Evolutionary conservation across 148 eudicot genomes (phyloP), one percentile per base, ranked within the genome.

Genomic region (Polygonum maritimum): DNA sequence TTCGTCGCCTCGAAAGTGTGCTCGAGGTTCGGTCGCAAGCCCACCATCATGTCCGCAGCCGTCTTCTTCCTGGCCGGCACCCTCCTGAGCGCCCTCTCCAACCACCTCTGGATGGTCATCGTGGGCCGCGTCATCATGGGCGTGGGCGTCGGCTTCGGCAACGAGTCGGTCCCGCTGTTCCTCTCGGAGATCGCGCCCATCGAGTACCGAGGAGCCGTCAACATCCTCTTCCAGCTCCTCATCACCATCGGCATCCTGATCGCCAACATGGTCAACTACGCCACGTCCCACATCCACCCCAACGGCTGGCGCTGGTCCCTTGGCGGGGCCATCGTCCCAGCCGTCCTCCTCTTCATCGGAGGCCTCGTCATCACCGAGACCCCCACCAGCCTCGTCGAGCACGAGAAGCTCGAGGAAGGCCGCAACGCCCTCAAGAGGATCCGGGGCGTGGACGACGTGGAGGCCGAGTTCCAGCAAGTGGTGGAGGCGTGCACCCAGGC

Each of bases 381-480:
- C 2, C 93, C 93, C 0, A n/a, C 86, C 0, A 83, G 87, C 45
- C 80, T 89, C 0, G 57, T 86, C 7, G 84, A 82, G 36, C 81
- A 83, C 2, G 88, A 84, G 14, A 84, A 36, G 44, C 31, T 78
- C 26, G 89, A 90, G 2, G 95, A 88, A 52, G 95, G 82, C 5
- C 82, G 88, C 22, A 69, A 14, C 45, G 85, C 86, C 2, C 55
- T 90, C 16, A 88, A 86, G 70, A 87, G 82, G 75, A 84, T 90
- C 3, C 80, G 98, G 75, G 98, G 98, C 15, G 92, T 95, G 4
- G 31, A 51, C 19, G 85, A 92, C 45, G 88, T 94, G 5, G 86
- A 94, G 63, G 98, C 97, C 0, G 98, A 94, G 76, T 84, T 88
- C 60, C 80, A 81, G 31, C 97, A 94, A 74, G 86, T 94, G 39